These are phyloP conservation scores for Aspergillus felis DNA, from an alignment of 2,329 filamentous ascomycete genomes.

Conservation along the genomic window DNA sequence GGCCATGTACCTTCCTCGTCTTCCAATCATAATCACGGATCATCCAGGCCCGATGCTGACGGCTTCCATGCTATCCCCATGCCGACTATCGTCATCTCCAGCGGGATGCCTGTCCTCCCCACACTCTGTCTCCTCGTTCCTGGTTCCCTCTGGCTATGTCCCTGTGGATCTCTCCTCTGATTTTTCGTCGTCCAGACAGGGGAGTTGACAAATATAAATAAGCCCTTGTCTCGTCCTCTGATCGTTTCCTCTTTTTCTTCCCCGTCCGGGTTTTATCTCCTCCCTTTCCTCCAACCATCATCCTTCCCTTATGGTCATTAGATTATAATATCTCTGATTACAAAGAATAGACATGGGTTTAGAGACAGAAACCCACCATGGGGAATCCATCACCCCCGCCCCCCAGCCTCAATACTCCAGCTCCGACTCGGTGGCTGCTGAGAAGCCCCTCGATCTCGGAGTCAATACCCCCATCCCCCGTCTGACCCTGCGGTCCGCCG, in stretches of 20 bases:
- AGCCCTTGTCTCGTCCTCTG: background rate
- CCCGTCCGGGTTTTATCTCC: background rate
- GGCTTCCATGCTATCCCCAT: background rate
- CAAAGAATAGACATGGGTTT: conserved; percentile 21
- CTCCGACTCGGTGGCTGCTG: conserved; percentile 19
- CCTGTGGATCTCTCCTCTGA: background rate
- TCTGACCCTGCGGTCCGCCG: conserved; percentile 29
- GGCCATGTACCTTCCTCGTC: background rate
- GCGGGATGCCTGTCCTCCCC: background rate
- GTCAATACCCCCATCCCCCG: conserved; percentile 31
- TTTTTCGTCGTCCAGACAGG: background rate
- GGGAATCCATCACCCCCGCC: conserved; percentile 29
- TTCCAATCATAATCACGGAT: background rate
- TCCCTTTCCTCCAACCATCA: background rate
- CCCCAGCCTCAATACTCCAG: conserved; percentile 18
- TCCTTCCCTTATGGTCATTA: too few relatives aligned
- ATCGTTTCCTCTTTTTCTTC: background rate
- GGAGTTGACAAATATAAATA: background rate
- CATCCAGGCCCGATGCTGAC: background rate
- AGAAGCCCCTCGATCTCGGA: conserved; percentile 20
- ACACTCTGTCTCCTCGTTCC: background rate
- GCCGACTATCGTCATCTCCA: background rate
- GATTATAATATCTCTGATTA: too few relatives aligned
- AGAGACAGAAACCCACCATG: conserved; percentile 26
- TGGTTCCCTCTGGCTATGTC: background rate